These are phyloP conservation scores for Hypoxylon perforatum DNA, from an alignment of 495 filamentous ascomycete genomes.

Conservation along the genomic window DNA sequence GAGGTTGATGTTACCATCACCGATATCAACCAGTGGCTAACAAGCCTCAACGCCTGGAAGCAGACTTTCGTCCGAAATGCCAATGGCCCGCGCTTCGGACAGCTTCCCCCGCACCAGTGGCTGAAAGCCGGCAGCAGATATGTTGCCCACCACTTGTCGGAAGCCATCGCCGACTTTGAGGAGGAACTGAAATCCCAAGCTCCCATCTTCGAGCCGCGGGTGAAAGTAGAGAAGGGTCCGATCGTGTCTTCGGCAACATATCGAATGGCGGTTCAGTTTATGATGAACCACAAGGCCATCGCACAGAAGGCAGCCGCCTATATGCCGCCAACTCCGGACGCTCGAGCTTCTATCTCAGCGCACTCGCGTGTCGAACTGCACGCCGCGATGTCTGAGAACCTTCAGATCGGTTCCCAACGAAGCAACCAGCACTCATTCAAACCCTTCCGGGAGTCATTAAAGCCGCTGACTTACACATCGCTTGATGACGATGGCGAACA, in stretches of 20 bases:
- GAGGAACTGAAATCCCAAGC: background rate
- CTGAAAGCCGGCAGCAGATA: constrained; percentile 5
- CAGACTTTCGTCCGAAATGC: too few species aligned
- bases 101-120: constrained; percentile 16
- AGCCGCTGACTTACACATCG: background rate
- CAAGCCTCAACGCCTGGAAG: too few species aligned
- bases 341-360: background rate
- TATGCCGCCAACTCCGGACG: constrained; percentile 8
- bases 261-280: constrained; percentile 6
- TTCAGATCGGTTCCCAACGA: background rate
- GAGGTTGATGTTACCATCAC: too few species aligned
- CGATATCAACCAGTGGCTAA: too few species aligned
- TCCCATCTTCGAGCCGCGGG: constrained; percentile 16
- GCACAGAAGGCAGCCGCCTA: constrained; percentile 10
- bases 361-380: constrained; percentile 10
- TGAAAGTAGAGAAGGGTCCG: background rate
- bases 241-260: background rate
- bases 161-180: constrained; percentile 22
- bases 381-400: constrained; percentile 10
- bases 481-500: too few species aligned
- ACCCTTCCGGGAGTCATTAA: constrained; percentile 19
- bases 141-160: constrained; percentile 14
- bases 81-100: too few species aligned
- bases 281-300: constrained; percentile 9
- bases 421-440: constrained; percentile 13